Conservation (phyloP, 306 rosid species). For the Dicorynia guianensis region DNA sequence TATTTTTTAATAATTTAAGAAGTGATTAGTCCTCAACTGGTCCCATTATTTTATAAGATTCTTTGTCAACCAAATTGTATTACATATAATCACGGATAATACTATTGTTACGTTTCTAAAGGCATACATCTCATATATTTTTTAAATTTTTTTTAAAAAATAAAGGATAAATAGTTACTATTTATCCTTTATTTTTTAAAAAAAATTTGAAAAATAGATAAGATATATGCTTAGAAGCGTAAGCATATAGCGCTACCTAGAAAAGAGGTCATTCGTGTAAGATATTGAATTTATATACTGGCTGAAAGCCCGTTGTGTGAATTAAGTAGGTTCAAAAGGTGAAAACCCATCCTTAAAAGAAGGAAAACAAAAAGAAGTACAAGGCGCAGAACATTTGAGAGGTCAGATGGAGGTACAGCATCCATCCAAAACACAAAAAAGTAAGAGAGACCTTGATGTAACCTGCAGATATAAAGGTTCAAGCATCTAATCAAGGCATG, state of each 20-base stretch:
- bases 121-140: too few relatives aligned
- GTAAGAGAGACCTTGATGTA: conserved; percentile 34
- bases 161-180: too few relatives aligned
- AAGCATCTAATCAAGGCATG: conserved; percentile 2
- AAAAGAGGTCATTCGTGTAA: conserved; percentile 24
- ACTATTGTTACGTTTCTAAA: too few relatives aligned
- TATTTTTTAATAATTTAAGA: too few relatives aligned
- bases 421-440: conserved; percentile 30
- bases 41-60: too few relatives aligned
- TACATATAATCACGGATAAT: too few relatives aligned
- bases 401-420: neutral
- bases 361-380: conserved; percentile 40
- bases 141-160: too few relatives aligned
- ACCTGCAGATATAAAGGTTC: conserved; percentile 37
- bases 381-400: conserved; percentile 24
- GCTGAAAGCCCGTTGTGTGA: conserved; percentile 38
- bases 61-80: too few relatives aligned
- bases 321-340: conserved; percentile 23
- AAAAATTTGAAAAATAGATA: too few relatives aligned
- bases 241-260: neutral
- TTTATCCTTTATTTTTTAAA: too few relatives aligned
- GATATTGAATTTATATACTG: conserved; percentile 31
- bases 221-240: too few relatives aligned
- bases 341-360: conserved; percentile 49
- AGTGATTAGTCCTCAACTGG: too few relatives aligned